Base-by-base conservation (phyloP, 1,284 basidiomycete species). In the Boletus chippewaensis region DNA sequence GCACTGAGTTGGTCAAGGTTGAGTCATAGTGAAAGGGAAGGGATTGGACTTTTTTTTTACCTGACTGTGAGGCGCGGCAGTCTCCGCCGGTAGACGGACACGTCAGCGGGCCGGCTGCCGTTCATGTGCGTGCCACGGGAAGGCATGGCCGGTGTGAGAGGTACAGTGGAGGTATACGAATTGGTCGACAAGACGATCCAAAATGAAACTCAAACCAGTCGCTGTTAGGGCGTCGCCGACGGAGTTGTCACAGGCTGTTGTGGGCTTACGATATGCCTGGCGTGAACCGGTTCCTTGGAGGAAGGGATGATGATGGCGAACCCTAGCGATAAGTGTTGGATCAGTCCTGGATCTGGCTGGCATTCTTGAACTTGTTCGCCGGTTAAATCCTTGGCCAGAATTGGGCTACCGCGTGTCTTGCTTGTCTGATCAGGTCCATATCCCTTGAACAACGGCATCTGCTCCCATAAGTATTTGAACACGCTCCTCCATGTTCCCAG, bases 391-490 rank as follows among this genome's bases (percentile, higher is more conserved):
- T 62, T 56, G 59, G n/a, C 59, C 59, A 42, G 59, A 60, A 61
- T 43, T 57, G 57, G 57, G 8, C 49, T 35, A 38, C 61, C 61
- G 61, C 59, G 59, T 63, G 59, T 51, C 38, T 18, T 57, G 49
- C 56, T 59, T 45, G 59, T 62, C 52, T 61, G 59, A 59, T 62
- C 62, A 57, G 59, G 56, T 50, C 61, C 57, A 52, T 53, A 58
- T 59, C 57, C 61, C 61, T 60, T 59, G 55, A 55, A 53, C 52
- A 51, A 53, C 59, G 59, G 59, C 62, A 62, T 47, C 50, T n/a
- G 55, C 59, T 53, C 57, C 52, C 56, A 65, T 49, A 65, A 58
- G 57, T 63, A 66, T 63, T 63, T 65, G 50, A 63, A 55, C 64
- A 51, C 59, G 46, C 56, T 36, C 55, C 16, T 51, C 49, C 61